phyloP scores from a whole-genome alignment of 352 stramenopile species.

The Pseudoperonospora humuli region DNA sequence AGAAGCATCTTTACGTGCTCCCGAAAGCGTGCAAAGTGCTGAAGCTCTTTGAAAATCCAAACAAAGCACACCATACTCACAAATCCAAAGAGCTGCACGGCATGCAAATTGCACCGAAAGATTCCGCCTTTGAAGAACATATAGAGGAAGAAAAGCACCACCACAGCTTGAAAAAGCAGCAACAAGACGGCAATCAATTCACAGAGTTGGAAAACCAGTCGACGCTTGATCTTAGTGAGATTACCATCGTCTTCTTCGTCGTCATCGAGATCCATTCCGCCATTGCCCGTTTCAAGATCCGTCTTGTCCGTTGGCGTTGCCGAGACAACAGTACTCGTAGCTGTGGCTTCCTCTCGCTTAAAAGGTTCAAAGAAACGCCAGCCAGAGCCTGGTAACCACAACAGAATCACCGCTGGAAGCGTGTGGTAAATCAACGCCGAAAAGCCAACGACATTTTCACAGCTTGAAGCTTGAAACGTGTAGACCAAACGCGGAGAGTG shows the following conservation, averaged over 20 bases:
- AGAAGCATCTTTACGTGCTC: constrained; percentile 83
- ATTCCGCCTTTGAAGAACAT: constrained; percentile 78
- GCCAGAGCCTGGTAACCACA: constrained; percentile 47
- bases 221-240: constrained; percentile 66
- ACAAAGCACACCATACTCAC: constrained; percentile 49
- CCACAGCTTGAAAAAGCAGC: constrained; percentile 44
- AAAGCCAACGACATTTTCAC: constrained; percentile 76
- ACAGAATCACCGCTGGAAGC: constrained; percentile 44
- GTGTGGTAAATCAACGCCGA: constrained; percentile 65
- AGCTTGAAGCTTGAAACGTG: constrained; percentile 56
- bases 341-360: constrained; percentile 32
- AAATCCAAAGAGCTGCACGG: constrained; percentile 49
- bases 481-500: constrained; percentile 40
- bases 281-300: constrained; percentile 19
- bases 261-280: constrained; percentile 21
- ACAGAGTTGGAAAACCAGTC: constrained; percentile 59
- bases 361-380: constrained; percentile 69
- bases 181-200: constrained; percentile 51
- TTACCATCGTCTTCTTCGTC: constrained; percentile 36
- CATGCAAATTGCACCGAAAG: constrained; percentile 39
- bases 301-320: constrained; percentile 11
- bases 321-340: background rate
- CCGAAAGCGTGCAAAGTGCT: constrained; percentile 67
- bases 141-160: constrained; percentile 68
- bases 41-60: constrained; percentile 53